Conservation (phyloP, 73 alveolate species). For the Durusdinium trenchii region DNA sequence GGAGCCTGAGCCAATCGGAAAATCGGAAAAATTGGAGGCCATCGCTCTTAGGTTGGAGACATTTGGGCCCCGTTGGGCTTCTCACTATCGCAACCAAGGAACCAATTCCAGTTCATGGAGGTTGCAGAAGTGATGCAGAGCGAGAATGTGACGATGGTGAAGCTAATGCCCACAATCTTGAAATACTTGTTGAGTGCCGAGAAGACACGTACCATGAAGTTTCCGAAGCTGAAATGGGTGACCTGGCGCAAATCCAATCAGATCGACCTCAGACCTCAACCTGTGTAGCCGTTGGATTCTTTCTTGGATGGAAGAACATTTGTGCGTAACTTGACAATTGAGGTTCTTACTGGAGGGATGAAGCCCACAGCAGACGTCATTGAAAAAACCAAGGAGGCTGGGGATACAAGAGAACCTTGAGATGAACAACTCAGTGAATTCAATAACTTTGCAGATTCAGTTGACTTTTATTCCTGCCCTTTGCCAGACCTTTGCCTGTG, state of each 20-base stretch:
- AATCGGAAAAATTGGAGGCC: too few species aligned
- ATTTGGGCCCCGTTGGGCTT: background rate
- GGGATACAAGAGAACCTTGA: too few species aligned
- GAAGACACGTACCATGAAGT: constrained; percentile 74
- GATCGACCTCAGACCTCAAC: too few species aligned
- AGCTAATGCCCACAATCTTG: constrained; percentile 92
- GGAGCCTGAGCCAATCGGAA: too few species aligned
- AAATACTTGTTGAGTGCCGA: constrained; percentile 66
- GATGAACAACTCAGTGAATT: too few species aligned
- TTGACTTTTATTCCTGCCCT: background rate
- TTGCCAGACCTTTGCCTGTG: constrained; percentile 71
- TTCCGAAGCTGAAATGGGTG: constrained; percentile 66
- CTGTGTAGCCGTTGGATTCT: too few species aligned
- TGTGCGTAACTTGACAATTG: too few species aligned
- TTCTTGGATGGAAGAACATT: too few species aligned
- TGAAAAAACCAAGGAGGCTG: constrained; percentile 66
- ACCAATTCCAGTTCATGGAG: constrained; percentile 94
- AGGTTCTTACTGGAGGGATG: constrained; percentile 90
- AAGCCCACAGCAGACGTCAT: constrained; percentile 68
- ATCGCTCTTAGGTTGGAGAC: background rate
- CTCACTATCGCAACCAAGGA: background rate
- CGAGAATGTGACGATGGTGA: constrained; percentile 80
- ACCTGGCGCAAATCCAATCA: too few species aligned
- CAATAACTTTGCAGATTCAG: background rate
- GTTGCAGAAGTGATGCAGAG: constrained; percentile 74